These are phyloP conservation scores for Eucalyptus polybractea DNA, from an alignment of 345 rosid species.

Conservation along the genomic window DNA sequence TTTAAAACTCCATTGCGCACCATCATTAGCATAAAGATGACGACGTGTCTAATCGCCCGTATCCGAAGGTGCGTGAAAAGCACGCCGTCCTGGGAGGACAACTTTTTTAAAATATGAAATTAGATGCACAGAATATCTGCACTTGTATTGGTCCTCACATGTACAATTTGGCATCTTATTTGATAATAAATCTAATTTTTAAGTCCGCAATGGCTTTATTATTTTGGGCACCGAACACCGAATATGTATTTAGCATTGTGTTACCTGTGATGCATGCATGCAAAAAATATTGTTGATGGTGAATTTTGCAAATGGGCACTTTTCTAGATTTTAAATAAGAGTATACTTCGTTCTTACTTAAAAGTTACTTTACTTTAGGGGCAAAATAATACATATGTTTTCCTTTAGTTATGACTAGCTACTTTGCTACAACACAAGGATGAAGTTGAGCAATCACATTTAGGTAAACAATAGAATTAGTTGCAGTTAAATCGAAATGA, in stretches of 20 bases:
- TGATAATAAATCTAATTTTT: neutral
- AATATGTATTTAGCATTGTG: neutral
- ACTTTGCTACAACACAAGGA: neutral
- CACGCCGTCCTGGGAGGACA: neutral
- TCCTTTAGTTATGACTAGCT: neutral
- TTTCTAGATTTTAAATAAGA: neutral
- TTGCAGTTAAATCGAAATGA: neutral
- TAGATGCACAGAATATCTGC: neutral
- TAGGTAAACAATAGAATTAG: neutral
- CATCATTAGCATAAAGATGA: neutral
- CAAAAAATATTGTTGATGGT: neutral
- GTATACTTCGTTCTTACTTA: neutral
- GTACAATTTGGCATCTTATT: neutral
- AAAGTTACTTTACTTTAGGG: neutral
- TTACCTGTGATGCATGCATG: neutral
- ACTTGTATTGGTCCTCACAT: neutral
- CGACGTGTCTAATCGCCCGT: neutral
- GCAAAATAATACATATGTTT: neutral
- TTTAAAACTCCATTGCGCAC: neutral
- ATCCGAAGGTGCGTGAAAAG: neutral
- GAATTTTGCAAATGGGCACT: neutral
- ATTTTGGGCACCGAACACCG: neutral
- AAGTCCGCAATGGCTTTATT: neutral
- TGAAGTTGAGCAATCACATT: neutral
- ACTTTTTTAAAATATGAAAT: neutral